These are phyloP conservation scores for Celoporthe dispersa DNA, from an alignment of 2,329 filamentous ascomycete genomes.

Conservation along the genomic window DNA sequence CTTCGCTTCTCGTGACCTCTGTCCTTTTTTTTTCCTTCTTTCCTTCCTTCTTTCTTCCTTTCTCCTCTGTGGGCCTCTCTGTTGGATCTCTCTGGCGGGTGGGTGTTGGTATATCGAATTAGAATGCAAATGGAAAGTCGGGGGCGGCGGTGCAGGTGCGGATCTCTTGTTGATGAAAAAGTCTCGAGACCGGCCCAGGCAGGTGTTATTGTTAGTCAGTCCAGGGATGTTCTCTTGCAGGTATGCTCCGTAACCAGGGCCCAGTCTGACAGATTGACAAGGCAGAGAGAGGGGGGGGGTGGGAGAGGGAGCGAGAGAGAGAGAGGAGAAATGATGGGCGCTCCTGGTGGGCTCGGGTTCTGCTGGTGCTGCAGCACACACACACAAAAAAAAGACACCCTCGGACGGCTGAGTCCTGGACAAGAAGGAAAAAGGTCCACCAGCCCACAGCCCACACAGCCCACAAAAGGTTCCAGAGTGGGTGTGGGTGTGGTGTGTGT, in stretches of 20 bases:
- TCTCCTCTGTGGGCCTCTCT: neutral
- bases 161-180: slow-evolving; percentile 12
- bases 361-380: neutral
- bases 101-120: neutral
- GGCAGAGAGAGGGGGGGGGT: neutral
- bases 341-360: neutral
- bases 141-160: slow-evolving; percentile 7
- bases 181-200: neutral
- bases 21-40: neutral
- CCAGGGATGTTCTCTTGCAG: slow-evolving; percentile 6
- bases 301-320: no score
- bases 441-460: slow-evolving; percentile 9
- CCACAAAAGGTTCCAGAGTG: slow-evolving; percentile 2
- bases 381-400: neutral
- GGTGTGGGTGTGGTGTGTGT: slow-evolving; percentile 9
- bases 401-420: neutral
- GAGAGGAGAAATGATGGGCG: slow-evolving; percentile 2
- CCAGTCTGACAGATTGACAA: slow-evolving; percentile 4
- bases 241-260: slow-evolving; percentile 4
- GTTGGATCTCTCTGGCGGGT: neutral
- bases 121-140: neutral
- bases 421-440: neutral
- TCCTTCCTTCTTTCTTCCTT: neutral
- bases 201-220: neutral
- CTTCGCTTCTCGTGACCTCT: slow-evolving; percentile 1